A percentile compares a stretch with the other conserved stretches of the same genome.
Conservation (phyloP, 148 eudicot species). For the Camellia lanceoleosa region DNA sequence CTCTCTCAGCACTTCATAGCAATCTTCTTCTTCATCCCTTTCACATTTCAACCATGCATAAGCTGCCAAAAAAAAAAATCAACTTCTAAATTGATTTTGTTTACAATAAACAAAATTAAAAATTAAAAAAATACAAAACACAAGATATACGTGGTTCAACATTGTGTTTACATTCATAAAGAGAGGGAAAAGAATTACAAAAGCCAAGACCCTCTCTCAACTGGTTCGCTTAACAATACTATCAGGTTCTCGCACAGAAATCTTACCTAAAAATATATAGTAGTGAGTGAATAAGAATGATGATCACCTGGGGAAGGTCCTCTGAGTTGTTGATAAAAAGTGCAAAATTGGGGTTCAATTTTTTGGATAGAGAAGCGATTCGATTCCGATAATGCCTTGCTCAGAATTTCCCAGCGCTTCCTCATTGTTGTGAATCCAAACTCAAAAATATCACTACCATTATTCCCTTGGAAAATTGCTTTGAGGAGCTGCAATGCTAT, state of each 20-base stretch:
- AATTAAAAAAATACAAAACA: too few species aligned
- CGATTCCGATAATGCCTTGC: constrained; percentile 9
- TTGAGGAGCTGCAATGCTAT: constrained; percentile 21
- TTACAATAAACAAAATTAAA: too few species aligned
- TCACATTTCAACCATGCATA: constrained; percentile 39
- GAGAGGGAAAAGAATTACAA: too few species aligned
- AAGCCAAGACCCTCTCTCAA: too few species aligned
- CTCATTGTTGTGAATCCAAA: constrained; percentile 25
- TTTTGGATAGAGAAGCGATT: constrained; percentile 26
- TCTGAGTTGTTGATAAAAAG: constrained; percentile 10
- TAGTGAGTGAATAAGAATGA: neutral
- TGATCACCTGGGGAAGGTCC: constrained; percentile 30
- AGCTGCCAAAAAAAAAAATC: constrained; percentile 14
- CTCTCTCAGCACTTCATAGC: constrained; percentile 16
- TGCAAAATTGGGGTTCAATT: constrained; percentile 20
- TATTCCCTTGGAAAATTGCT: constrained; percentile 11
- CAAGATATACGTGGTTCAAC: too few species aligned
- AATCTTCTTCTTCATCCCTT: constrained; percentile 30
- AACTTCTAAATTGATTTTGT: too few species aligned
- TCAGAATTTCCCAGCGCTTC: constrained; percentile 21
- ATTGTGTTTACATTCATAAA: too few species aligned
- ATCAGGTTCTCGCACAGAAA: too few species aligned
- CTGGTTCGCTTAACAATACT: too few species aligned
- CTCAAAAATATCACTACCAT: constrained; percentile 12
- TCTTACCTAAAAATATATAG: too few species aligned